Percentiles rank a stretch among this genome's conserved stretches.
phyloP scores from a whole-genome alignment of 2,329 filamentous ascomycete species.

The Penicillium sp. region DNA sequence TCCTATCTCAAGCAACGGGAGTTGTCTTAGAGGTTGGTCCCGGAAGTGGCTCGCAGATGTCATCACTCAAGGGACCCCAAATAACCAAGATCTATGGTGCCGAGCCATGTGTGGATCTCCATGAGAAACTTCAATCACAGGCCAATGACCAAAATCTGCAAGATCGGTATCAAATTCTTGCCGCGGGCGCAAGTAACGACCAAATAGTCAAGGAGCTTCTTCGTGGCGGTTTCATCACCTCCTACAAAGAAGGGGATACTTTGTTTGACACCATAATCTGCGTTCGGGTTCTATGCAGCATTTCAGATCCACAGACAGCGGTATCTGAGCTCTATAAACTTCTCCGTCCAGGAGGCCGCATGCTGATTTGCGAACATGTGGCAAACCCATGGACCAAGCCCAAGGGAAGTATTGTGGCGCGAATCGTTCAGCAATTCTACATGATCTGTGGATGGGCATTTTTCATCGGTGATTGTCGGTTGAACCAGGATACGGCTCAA shows the following conservation, averaged over 20 bases:
- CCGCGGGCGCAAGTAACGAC: not conserved
- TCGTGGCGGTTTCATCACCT: not conserved
- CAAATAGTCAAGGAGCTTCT: constrained; percentile 3
- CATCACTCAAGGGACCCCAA: not conserved
- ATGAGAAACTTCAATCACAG: not conserved
- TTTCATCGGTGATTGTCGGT: constrained; percentile 2
- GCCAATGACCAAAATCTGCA: constrained; percentile 4
- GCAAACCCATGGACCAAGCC: constrained; percentile 2
- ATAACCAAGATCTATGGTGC: constrained; percentile 4
- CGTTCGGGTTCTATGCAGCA: constrained; percentile 7
- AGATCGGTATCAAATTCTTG: constrained; percentile 3
- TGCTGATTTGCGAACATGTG: constrained; percentile 8
- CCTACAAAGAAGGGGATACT: not conserved
- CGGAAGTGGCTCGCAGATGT: constrained; percentile 6
- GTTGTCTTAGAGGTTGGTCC: constrained; percentile 6
- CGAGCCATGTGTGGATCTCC: not conserved
- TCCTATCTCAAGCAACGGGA: not conserved
- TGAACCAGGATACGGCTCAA: not conserved
- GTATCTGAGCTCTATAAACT: not conserved
- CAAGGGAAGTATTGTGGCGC: constrained; percentile 1
- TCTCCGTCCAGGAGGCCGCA: not conserved
- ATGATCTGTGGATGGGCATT: not conserved
- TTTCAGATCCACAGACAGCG: not conserved
- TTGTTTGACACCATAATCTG: constrained; percentile 3
- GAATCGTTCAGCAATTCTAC: constrained; percentile 1